Evolutionary conservation across 805 yeast genomes (phyloP), one percentile per base, ranked within the genome.

Genomic region (Metschnikowia lunata): DNA sequence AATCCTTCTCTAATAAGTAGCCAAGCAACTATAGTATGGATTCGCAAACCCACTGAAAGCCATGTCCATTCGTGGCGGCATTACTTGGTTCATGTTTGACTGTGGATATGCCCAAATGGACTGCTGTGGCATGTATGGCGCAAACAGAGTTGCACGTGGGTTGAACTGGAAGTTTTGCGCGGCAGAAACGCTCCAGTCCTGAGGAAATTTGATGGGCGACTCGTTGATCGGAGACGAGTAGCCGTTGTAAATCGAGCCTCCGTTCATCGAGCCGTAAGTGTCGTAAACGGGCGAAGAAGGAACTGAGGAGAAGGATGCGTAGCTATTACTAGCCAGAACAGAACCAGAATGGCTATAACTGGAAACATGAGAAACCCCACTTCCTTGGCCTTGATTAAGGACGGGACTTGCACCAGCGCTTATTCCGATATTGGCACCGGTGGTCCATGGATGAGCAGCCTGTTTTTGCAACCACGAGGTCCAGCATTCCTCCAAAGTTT

Each of bases 401-500:
- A 26, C 9, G 34, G 47, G 32, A 43, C 34, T 31, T 15, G 46
- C 23, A 18, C 23, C 23, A 18, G 23, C 23, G 5, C 23, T 18
- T 42, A 33, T 15, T n/a, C 10, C 12, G 43, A 34, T 30, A 28
- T 43, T 4, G 18, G n/a, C 6, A 10, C 23, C 23, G 23, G 4
- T 18, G 23, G 23, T 18, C 23, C 23, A 18, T 3, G 23, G 23
- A 18, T 18, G 23, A 18, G 5, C 23, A 3, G 23, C 23, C 18
- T 32, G 53, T 61, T 67, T 69, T 10, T 62, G 65, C 43, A 67
- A 48, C 76, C 76, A 71, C 30, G 74, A 66, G 18, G 52, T 58
- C 75, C 75, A 71, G 48, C 75, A 71, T 48, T 70, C 71, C 50
- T 70, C 73, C 51, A 71, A 62, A 12, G 72, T 69, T 28, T 58